phyloP scores from a whole-genome alignment of 768 basidiomycete species.

The Boletus vermiculosoides region DNA sequence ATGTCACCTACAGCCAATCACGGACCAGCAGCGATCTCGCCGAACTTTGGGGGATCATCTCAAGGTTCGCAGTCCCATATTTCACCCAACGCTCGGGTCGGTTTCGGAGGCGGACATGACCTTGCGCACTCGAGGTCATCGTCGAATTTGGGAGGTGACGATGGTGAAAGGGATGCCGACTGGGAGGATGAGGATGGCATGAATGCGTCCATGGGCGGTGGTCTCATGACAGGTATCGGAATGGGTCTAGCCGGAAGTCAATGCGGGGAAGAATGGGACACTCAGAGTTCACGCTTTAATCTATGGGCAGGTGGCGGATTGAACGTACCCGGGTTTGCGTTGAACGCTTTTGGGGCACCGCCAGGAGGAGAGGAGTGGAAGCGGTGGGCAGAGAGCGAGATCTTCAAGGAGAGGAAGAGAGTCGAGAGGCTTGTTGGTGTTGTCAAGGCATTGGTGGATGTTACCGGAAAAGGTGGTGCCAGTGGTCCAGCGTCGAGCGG shows the following conservation, averaged over 20 bases:
- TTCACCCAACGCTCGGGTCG: constrained; percentile 5
- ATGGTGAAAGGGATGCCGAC: constrained; percentile 26
- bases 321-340: constrained; percentile 12
- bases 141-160: constrained; percentile 27
- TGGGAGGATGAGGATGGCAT: constrained; percentile 32
- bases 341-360: constrained; percentile 6
- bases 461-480: constrained; percentile 43
- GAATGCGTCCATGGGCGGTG: constrained; percentile 1
- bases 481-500: background rate
- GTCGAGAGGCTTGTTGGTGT: constrained; percentile 60
- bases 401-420: constrained; percentile 56
- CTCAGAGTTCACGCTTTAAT: constrained; percentile 16
- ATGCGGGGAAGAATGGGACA: constrained; percentile 26
- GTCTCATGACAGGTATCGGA: constrained; percentile 13
- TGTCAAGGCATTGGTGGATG: constrained; percentile 62
- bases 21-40: constrained; percentile 1
- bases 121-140: constrained; percentile 29
- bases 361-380: constrained; percentile 27
- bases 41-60: constrained; percentile 8
- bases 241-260: constrained; percentile 13
- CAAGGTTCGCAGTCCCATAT: constrained; percentile 12
- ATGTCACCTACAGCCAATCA: background rate
- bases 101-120: constrained; percentile 16
- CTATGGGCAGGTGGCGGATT: constrained; percentile 12
- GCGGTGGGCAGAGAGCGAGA: constrained; percentile 37